Base-by-base conservation (phyloP, 345 rosid species). In the Pistacia integerrima region DNA sequence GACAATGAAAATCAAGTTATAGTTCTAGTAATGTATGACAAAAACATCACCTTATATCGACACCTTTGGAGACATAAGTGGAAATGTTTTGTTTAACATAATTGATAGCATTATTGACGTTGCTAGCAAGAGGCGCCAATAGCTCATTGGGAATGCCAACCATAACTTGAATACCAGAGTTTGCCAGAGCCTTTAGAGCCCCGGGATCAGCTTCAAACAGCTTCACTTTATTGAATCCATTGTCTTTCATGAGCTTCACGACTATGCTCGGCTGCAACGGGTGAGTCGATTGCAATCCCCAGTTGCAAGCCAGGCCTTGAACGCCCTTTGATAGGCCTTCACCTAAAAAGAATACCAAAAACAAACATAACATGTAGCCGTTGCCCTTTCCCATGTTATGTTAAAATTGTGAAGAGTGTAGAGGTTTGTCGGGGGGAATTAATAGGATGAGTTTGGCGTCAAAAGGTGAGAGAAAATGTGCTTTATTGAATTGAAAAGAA, bases 71-170 rank as follows among this genome's bases (percentile, higher is more conserved):
- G 18, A 93, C 66, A 67, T 82, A 90, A 11, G 75, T 70, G 49
- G 98, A 93, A 60, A 96, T 90, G 63, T 93, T 93, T 57, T 82
- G 91, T 22, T 87, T 87, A 48, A 92, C 98, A 97, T 97, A 96
- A 0, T 84, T 83, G 41, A 88, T 78, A 1, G 98, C 97, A 61
- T 74, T 76, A 25, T 83, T 77, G 30, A 87, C 91, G 46, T 86
- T 87, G 70, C 87, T 70, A 0, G 99, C 92, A 55, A 95, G 84
- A 1, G 90, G 70, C 11, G 85, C 88, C 48, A 95, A 76, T 62
- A 93, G 78, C 4, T 96, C 93, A 77, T 93, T 96, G 5, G 97
- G 98, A 52, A 96, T 96, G 44, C 99, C 99, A 4, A 96, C 91
- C 97, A 93, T 93, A 57, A 93, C 97, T 38, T 93, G 89, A 38